These are phyloP conservation scores for Cystobasidium tubakii DNA, from an alignment of 768 basidiomycete species.

Conservation along the genomic window DNA sequence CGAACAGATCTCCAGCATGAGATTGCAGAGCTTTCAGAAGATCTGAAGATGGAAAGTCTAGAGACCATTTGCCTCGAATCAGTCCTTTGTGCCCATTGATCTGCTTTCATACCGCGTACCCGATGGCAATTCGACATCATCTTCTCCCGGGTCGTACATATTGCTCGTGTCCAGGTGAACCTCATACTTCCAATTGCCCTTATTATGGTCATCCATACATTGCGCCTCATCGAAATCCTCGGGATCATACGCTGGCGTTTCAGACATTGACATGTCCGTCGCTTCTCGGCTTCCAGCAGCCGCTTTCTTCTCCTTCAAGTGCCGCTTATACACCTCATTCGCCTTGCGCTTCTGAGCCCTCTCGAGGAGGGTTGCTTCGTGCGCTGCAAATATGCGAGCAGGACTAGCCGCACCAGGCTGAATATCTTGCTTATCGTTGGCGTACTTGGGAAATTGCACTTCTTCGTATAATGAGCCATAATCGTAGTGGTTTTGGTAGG, in stretches of 20 bases:
- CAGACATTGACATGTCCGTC: neutral
- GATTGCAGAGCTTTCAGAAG: slow-evolving; percentile 18
- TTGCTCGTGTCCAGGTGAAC: neutral
- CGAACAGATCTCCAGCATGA: slow-evolving; percentile 18
- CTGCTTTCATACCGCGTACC: neutral
- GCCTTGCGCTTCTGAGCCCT: neutral
- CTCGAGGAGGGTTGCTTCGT: slow-evolving; percentile 10
- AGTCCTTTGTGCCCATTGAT: neutral
- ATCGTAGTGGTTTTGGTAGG: slow-evolving; percentile 21
- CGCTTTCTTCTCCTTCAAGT: neutral
- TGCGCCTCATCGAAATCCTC: neutral
- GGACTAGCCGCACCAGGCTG: slow-evolving; percentile 25
- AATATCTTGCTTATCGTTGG: neutral
- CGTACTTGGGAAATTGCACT: neutral
- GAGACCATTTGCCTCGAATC: neutral
- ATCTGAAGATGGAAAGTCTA: slow-evolving; percentile 29
- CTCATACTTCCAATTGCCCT: neutral
- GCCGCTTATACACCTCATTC: neutral
- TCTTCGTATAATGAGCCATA: slow-evolving; percentile 20
- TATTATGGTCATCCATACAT: neutral
- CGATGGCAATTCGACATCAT: neutral
- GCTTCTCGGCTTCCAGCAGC: neutral
- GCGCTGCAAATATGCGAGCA: slow-evolving; percentile 11
- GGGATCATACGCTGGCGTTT: neutral
- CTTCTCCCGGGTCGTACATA: neutral